Evolutionary conservation across 2,329 filamentous ascomycete species (phyloP).

Genomic region (Gliomastix tumulicola): DNA sequence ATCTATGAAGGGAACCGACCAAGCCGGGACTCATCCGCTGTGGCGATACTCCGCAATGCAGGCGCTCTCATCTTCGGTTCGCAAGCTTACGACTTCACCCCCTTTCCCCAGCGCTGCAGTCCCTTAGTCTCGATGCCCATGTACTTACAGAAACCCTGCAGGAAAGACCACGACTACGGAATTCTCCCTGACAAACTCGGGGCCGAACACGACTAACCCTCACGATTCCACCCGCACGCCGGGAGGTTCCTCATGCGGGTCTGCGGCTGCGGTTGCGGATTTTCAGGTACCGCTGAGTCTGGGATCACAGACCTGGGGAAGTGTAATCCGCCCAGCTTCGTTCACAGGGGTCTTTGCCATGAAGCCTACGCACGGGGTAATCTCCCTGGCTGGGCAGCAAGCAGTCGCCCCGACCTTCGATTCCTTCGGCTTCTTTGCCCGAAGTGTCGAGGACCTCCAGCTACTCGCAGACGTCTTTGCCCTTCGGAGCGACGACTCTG

Average conservation of each 20-base stretch:
- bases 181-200: slow-evolving; percentile 49
- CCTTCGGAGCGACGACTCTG: slow-evolving; percentile 32
- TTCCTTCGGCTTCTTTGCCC: slow-evolving; percentile 54
- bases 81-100: not conserved
- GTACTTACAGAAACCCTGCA: not conserved
- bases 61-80: slow-evolving; percentile 45
- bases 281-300: slow-evolving; percentile 53
- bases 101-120: no score
- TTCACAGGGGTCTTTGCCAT: slow-evolving; percentile 59
- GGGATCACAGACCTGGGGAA: slow-evolving; percentile 61
- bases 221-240: slow-evolving; percentile 59
- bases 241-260: slow-evolving; percentile 62
- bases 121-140: not conserved
- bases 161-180: slow-evolving; percentile 50
- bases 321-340: slow-evolving; percentile 54
- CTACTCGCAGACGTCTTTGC: slow-evolving; percentile 46
- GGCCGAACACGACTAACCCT: slow-evolving; percentile 51
- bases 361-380: slow-evolving; percentile 59
- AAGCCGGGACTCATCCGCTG: slow-evolving; percentile 42
- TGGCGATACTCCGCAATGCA: slow-evolving; percentile 41
- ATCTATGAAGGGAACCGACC: slow-evolving; percentile 41
- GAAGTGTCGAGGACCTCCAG: slow-evolving; percentile 50
- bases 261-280: slow-evolving; percentile 59
- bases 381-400: slow-evolving; percentile 55
- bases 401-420: slow-evolving; percentile 53